Base-by-base conservation (phyloP, 129 eudicot genomes). In the Mikania micrantha region DNA sequence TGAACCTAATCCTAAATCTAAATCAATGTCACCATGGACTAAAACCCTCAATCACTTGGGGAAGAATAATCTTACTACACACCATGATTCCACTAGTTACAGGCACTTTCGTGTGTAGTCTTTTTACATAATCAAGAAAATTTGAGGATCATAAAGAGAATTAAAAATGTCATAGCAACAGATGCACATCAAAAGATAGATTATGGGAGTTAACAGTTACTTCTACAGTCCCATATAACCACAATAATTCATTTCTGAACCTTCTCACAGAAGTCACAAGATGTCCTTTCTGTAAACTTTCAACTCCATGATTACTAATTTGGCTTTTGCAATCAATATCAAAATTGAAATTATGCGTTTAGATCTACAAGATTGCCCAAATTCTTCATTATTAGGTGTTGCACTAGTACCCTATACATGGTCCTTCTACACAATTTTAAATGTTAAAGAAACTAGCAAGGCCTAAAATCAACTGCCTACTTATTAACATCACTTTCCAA, bases 381-480 rank as follows among this genome's bases (percentile, higher is more conserved):
- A 41, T 19, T 10, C 29, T 10, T 38, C 66, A 56, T 38, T 13
- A 36, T n/a, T 40, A 39, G 12, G 25, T 1, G 62, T 29, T 67
- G 47, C 42, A 32, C 72, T 64, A 24, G 36, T 22, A 64, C 38
- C 48, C 54, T 64, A 64, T 40, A 64, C 25, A 34, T 52, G 4
- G 24, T 16, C 44, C 50, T 28, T 19, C 34, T 16, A 20, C 17
- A 13, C 35, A 42, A 71, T 19, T 68, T 21, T 32, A 40, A 13
- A 27, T 59, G 4, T 58, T 15, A 3, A 11, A 29, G 12, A 34
- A 5, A 68, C 64, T 22, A 49, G 32, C 25, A 67, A 49, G 22
- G 12, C 47, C 8, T 32, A 32, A 70, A 70, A 41, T 39, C 56
- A 4, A 66, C 57, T 27, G 59, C 58, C 40, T 15, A 27, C 12